Evolutionary conservation across 345 rosid genomes (phyloP).

Genomic region (Linum usitatissimum): DNA sequence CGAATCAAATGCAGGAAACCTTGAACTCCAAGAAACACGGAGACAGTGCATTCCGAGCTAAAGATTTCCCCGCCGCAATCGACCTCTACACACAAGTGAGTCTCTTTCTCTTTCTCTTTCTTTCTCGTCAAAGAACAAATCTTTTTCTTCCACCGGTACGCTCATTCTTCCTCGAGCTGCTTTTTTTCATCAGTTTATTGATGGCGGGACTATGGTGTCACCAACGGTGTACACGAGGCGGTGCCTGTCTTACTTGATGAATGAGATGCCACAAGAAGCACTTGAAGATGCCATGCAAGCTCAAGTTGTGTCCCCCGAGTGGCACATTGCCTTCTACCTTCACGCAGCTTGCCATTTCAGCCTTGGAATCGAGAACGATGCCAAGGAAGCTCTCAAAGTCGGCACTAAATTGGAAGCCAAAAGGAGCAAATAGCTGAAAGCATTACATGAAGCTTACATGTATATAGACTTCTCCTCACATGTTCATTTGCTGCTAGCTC

Average conservation of each 20-base stretch:
- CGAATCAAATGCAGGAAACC: conserved; percentile 88
- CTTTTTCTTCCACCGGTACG: too few relatives aligned
- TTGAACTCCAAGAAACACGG: conserved; percentile 82
- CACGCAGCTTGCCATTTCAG: conserved; percentile 5
- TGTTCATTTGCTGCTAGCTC: background rate
- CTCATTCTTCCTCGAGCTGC: background rate
- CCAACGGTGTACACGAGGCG: conserved; percentile 1
- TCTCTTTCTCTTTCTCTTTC: background rate
- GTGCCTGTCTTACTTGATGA: conserved; percentile 3
- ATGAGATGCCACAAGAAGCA: conserved; percentile 3
- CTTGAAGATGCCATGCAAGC: conserved; percentile 5
- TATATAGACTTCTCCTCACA: background rate
- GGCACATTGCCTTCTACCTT: background rate
- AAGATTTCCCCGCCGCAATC: conserved; percentile 49
- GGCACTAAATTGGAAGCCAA: conserved; percentile 4
- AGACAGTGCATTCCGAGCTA: conserved; percentile 79
- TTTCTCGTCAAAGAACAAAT: too few relatives aligned
- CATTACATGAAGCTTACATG: background rate
- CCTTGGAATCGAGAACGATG: conserved; percentile 2
- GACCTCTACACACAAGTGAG: conserved; percentile 1
- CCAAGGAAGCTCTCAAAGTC: background rate
- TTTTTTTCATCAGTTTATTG: background rate
- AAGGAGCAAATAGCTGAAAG: background rate
- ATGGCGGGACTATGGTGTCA: background rate
- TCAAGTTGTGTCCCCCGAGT: background rate